Evolutionary conservation across 116 monocot genomes (phyloP).

Genomic region (Trichopus zeylanicus): DNA sequence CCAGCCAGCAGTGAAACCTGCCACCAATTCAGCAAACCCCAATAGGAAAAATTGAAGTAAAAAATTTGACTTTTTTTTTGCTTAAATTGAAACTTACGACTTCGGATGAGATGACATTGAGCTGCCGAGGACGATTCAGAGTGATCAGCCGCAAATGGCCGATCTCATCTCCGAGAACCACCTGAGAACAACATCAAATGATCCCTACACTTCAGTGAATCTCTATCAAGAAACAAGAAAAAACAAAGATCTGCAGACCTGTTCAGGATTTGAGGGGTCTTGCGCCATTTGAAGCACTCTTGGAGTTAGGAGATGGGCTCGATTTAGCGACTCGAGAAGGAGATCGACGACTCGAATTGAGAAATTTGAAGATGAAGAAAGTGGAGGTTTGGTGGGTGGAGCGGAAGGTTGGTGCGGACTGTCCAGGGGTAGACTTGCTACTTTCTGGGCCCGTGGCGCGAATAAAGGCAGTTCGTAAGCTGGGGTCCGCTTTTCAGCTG

Average conservation of each 20-base stretch:
- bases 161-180: constrained; percentile 62
- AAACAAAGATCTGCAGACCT: constrained; percentile 3
- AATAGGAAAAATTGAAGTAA: not conserved
- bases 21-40: not conserved
- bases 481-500: no score
- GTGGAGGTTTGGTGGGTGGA: no score
- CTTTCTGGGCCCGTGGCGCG: no score
- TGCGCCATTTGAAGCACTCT: constrained; percentile 21
- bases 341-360: no score
- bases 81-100: constrained; percentile 32
- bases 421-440: no score
- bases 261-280: constrained; percentile 9
- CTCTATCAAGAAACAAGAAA: not conserved
- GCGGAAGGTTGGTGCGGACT: no score
- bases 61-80: not conserved
- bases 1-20: constrained; percentile 72
- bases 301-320: no score
- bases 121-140: constrained; percentile 76
- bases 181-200: constrained; percentile 12
- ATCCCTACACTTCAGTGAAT: not conserved
- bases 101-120: constrained; percentile 72
- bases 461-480: no score
- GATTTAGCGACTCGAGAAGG: no score
- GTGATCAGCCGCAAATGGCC: constrained; percentile 55
- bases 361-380: no score